Conservation (phyloP, 805 yeast species). For the Barnettozyma botsteinii region DNA sequence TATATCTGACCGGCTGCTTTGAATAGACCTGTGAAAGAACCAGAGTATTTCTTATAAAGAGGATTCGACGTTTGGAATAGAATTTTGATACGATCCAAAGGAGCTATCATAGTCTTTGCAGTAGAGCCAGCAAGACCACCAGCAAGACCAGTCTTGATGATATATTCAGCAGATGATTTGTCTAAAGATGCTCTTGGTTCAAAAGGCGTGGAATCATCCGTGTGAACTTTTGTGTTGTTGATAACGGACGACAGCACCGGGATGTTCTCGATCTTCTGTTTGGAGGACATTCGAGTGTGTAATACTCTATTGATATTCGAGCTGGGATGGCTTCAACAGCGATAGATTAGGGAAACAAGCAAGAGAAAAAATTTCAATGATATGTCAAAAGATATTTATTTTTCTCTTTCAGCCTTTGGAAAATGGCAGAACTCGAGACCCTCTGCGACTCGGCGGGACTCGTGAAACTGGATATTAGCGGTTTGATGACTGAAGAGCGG, state of each 20-base stretch:
- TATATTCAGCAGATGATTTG: slow-evolving; percentile 71
- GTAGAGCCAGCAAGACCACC: slow-evolving; percentile 95
- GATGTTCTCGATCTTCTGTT: slow-evolving; percentile 2
- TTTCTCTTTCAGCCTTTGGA: no score
- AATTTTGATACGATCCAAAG: slow-evolving; percentile 90
- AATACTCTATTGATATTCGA: neutral
- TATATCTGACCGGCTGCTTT: slow-evolving; percentile 67
- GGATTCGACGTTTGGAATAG: slow-evolving; percentile 94
- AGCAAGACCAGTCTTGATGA: slow-evolving; percentile 79
- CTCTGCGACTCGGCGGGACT: no score
- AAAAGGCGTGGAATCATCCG: slow-evolving; percentile 20
- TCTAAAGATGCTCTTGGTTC: slow-evolving; percentile 31
- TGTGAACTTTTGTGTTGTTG: slow-evolving; percentile 13
- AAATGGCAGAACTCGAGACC: no score
- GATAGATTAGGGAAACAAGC: no score
- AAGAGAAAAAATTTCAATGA: no score
- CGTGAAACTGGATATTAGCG: no score
- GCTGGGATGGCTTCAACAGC: no score
- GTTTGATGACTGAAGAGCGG: no score
- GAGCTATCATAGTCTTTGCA: slow-evolving; percentile 95
- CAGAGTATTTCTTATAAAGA: slow-evolving; percentile 72
- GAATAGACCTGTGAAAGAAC: slow-evolving; percentile 70
- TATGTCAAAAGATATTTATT: no score
- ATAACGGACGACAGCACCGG: slow-evolving; percentile 12
- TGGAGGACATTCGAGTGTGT: neutral